Conservation (phyloP, 2,329 filamentous ascomycete genomes). For the Paramyrothecium sp. region DNA sequence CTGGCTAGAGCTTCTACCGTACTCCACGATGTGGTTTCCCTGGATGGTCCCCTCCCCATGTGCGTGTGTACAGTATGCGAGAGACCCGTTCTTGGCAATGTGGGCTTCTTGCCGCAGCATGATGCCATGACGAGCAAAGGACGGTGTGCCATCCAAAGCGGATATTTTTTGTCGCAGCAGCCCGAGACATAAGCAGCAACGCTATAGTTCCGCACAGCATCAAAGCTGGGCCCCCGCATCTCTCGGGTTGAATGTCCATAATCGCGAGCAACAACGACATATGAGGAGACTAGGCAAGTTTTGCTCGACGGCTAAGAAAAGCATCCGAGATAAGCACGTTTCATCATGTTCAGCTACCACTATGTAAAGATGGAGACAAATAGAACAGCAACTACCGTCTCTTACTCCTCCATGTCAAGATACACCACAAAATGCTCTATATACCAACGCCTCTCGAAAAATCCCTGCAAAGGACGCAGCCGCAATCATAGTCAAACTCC, state of each 20-base stretch:
- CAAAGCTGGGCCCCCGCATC: not conserved
- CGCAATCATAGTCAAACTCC: not conserved
- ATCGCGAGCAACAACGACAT: too few relatives aligned
- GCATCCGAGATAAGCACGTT: too few relatives aligned
- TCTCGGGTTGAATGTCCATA: not conserved
- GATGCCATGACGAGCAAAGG: not conserved
- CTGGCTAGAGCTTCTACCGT: too few relatives aligned
- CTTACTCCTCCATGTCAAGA: not conserved
- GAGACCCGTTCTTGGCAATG: not conserved
- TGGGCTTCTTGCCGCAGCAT: not conserved
- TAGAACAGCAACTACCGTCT: not conserved
- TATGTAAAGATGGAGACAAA: not conserved
- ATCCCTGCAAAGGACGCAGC: not conserved
- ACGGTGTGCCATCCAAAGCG: not conserved
- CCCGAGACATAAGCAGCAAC: not conserved
- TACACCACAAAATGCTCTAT: not conserved
- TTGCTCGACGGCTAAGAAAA: too few relatives aligned
- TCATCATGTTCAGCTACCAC: not conserved
- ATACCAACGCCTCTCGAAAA: not conserved
- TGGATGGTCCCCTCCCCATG: too few relatives aligned
- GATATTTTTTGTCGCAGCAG: not conserved
- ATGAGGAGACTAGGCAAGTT: too few relatives aligned
- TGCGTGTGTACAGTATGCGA: too few relatives aligned
- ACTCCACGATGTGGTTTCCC: too few relatives aligned
- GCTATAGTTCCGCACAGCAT: not conserved